phyloP scores from a whole-genome alignment of 2,329 filamentous ascomycete genomes.

The Simplicillium sp. region DNA sequence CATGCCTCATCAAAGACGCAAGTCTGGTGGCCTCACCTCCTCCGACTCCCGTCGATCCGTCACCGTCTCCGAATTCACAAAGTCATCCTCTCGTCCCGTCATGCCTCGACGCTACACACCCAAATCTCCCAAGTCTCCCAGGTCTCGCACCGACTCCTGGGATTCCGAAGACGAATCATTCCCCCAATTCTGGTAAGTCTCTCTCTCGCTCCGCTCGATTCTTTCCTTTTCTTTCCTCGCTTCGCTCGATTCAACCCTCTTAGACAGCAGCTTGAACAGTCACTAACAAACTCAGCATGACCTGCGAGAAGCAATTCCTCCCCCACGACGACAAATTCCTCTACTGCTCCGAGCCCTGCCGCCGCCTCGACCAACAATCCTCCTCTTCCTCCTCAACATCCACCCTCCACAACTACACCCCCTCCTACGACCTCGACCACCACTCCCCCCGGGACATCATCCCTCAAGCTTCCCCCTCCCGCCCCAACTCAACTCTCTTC shows the following conservation, averaged over 20 bases:
- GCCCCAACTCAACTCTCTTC: constrained; percentile 45
- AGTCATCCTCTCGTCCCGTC: constrained; percentile 34
- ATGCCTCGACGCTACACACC: constrained; percentile 34
- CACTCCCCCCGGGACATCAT: constrained; percentile 53
- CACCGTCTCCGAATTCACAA: constrained; percentile 32
- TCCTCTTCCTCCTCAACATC: constrained; percentile 12
- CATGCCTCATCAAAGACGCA: constrained; percentile 50
- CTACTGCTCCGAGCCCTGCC: constrained; percentile 50
- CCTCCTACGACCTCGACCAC: constrained; percentile 34
- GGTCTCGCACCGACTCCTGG: constrained; percentile 14
- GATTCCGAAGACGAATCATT: constrained; percentile 54
- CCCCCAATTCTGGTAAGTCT: constrained; percentile 54
- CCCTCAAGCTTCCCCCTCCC: constrained; percentile 53
- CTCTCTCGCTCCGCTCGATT: not conserved
- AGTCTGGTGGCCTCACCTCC: constrained; percentile 43
- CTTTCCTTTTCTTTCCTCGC: constrained; percentile 1
- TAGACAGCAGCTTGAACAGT: constrained; percentile 7
- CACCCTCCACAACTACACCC: constrained; percentile 20
- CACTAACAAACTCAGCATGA: constrained; percentile 40
- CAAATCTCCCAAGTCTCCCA: not conserved
- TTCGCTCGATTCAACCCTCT: constrained; percentile 9
- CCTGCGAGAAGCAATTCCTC: constrained; percentile 57
- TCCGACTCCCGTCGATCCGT: constrained; percentile 46
- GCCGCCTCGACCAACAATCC: constrained; percentile 16
- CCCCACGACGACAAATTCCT: constrained; percentile 46